Conservation (phyloP, 2,329 filamentous ascomycete genomes). For the Penicillium sp. region DNA sequence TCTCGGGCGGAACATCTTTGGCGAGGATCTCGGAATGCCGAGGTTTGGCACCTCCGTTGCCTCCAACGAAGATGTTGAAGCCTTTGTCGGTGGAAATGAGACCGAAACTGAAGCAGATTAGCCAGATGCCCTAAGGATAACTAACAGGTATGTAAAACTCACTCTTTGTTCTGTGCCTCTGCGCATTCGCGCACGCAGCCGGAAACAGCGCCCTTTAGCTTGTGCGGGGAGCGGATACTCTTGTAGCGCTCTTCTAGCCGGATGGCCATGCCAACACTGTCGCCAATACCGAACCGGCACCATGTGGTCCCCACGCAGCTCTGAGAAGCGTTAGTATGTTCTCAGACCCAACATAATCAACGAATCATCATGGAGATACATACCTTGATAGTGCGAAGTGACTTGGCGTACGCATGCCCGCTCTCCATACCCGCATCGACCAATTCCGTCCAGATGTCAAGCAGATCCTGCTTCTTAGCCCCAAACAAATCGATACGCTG, state of each 20-base stretch:
- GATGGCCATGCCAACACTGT: slow-evolving; percentile 84
- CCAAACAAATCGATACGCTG: slow-evolving; percentile 92
- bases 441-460: slow-evolving; percentile 70
- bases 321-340: too few species aligned
- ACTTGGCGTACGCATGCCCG: slow-evolving; percentile 84
- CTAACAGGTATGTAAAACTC: too few species aligned
- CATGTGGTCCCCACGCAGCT: slow-evolving; percentile 84
- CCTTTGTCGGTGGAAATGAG: slow-evolving; percentile 87
- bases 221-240: slow-evolving; percentile 75
- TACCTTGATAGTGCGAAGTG: slow-evolving; percentile 70
- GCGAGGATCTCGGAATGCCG: slow-evolving; percentile 72
- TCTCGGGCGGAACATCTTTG: slow-evolving; percentile 73
- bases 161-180: slow-evolving; percentile 87
- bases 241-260: slow-evolving; percentile 84
- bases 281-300: slow-evolving; percentile 81
- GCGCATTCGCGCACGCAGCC: slow-evolving; percentile 86
- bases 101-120: slow-evolving; percentile 57
- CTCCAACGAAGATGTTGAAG: slow-evolving; percentile 84
- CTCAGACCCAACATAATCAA: too few species aligned
- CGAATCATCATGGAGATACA: too few species aligned
- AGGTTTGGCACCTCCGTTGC: slow-evolving; percentile 80
- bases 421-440: slow-evolving; percentile 81
- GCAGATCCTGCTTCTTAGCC: slow-evolving; percentile 77
- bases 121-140: too few species aligned
- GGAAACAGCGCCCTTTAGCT: slow-evolving; percentile 81